Base-by-base conservation (phyloP, 192 early-diverging fungal genomes). In the Coemansia sp. region DNA sequence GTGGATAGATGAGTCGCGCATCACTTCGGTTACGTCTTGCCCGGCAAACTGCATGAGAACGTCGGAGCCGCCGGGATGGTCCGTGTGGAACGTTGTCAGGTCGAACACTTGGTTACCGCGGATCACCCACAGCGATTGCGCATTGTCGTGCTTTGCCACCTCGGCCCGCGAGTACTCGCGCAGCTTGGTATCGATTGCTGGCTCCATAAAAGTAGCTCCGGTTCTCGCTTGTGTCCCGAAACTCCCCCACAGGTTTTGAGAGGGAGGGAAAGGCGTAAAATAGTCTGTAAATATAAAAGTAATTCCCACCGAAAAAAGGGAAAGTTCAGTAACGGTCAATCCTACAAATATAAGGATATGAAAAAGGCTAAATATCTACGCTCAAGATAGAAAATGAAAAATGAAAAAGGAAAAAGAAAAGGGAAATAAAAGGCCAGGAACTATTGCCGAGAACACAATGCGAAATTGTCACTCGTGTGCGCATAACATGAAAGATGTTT, bases 11-110 rank as follows among this genome's bases (percentile, higher is more conserved):
- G 82, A 65, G 79, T 96, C 93, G 42, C 85, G 79, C 91, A 96
- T 90, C 26, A 87, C 85, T 25, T 72, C 73, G 0, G 88, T 86
- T n/a, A 93, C 85, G 75, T 96, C 92, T 47, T 86, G 78, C 28
- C 96, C 96, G 42, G 85, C 94, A 74, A 92, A 89, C 70, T 95
- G 88, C 69, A 93, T 76, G 28, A 98, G 83, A 34, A 89, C 76
- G 28, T 98, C 95, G 25, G 88, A 89, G 15, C 96, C 96, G 38
- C 96, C 96, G 0, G 96, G 96, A 68, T 98, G 94, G 73, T 96
- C 94, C 8, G 77, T 73, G 61, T 89, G 85, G 76, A 98, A 98
- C 55, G 86, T 65, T 15, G 95, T 91, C 51, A 95, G 69, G 84
- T 95, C 92, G 72, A 92, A 97, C 38, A 95, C 91, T 46, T 90